These are phyloP conservation scores for Omphalea diandra DNA, from an alignment of 441 rosid species.

Conservation along the genomic window DNA sequence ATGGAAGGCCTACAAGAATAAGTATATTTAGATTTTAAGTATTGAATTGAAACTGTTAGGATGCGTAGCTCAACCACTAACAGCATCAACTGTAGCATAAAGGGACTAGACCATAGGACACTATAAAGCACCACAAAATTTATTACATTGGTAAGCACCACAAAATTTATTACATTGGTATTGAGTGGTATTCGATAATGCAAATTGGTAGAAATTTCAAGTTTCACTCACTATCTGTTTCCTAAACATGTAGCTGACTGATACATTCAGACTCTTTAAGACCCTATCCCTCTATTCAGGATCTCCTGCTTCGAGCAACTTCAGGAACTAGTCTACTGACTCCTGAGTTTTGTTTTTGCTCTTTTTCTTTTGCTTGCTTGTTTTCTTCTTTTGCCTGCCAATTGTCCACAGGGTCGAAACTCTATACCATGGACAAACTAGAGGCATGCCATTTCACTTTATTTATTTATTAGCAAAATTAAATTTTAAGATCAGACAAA, in stretches of 20 bases:
- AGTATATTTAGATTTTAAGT: constrained; percentile 15
- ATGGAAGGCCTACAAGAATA: constrained; percentile 64
- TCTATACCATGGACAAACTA: neutral
- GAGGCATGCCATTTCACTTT: neutral
- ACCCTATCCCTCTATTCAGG: neutral
- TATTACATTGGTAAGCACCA: too few species aligned
- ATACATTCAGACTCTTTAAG: neutral
- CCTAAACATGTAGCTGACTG: neutral
- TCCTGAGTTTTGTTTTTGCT: neutral
- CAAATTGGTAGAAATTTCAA: constrained; percentile 3
- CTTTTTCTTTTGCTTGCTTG: neutral
- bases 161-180: neutral
- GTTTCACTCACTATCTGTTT: neutral
- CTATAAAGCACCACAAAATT: too few species aligned
- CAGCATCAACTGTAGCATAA: neutral
- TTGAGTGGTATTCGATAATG: neutral
- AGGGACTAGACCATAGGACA: neutral
- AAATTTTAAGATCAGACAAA: constrained; percentile 6
- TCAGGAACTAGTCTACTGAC: constrained; percentile 1
- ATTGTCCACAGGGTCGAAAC: neutral
- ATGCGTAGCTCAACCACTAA: constrained; percentile 2
- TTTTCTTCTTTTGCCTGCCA: neutral
- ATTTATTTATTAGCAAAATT: neutral
- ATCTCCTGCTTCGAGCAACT: constrained; percentile 1
- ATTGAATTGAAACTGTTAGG: constrained; percentile 4